Base-by-base conservation (phyloP, 176 grass and related monocot genomes). In the Ensete glaucum region DNA sequence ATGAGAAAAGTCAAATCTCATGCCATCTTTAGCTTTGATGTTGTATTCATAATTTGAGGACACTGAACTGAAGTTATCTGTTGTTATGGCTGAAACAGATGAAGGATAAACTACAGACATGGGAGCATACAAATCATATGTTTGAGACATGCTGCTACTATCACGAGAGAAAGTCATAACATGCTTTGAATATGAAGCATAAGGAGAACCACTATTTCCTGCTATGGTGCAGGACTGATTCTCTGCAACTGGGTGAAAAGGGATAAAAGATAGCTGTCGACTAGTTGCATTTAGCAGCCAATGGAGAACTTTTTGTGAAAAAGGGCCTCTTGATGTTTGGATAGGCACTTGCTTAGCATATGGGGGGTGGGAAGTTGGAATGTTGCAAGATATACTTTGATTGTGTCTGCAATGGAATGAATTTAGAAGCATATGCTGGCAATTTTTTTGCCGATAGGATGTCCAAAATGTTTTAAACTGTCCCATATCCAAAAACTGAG, bases 191-290 rank as follows among this genome's bases (percentile, higher is more conserved):
- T 55, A 34, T n/a, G 50, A 65, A 55, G 16, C 67, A 55, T 10
- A 12, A 81, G 73, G 73, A 53, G 13, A 82, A 53, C 26, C 15
- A 50, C 73, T 74, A 56, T 69, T 50, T 74, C 76, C 73, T 68
- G 76, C 16, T 75, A 77, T 52, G 9, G 75, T 69, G 72, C 60
- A 77, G 19, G 78, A 52, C 62, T 80, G 83, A 58, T 2, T 16
- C 27, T 81, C 56, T 74, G 63, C 66, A 63, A 66, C 78, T 84
- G 81, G 81, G 84, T 84, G 49, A 14, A 66, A 79, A 82, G 69
- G n/a, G 9, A 63, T 63, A 22, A 63, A 63, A 63, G 60, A 73
- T 73, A 55, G 79, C 55, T 62, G 72, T 34, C 84, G 80, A 73
- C 72, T 75, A 25, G 72, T 70, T 8, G 15, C 70, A 50, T 71